These are phyloP conservation scores for Apiotrichum gracile DNA, from an alignment of 1,284 basidiomycete genomes.

Conservation along the genomic window DNA sequence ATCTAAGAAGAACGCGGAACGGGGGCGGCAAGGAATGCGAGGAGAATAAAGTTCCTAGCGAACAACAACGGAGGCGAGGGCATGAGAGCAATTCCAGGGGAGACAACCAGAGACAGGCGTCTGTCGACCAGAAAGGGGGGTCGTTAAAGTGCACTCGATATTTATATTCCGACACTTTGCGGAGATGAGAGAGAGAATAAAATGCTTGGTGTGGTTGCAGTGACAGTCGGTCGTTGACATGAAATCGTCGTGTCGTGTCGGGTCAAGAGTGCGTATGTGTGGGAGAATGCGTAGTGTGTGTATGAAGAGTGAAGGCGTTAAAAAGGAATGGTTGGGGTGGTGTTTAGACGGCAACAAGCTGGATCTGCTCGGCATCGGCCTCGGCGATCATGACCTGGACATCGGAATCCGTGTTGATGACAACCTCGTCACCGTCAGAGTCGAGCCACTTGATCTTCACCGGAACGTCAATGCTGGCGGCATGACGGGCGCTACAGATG, in stretches of 20 bases:
- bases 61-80: slow-evolving; percentile 4
- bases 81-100: slow-evolving; percentile 1
- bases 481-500: slow-evolving; percentile 69
- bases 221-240: no score
- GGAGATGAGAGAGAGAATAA: no score
- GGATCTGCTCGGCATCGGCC: slow-evolving; percentile 14
- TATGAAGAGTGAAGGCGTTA: no score
- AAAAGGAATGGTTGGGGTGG: background rate
- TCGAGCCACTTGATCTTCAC: slow-evolving; percentile 42
- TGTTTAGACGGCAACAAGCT: slow-evolving; percentile 13
- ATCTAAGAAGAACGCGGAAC: background rate
- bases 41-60: background rate
- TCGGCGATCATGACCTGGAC: slow-evolving; percentile 42
- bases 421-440: slow-evolving; percentile 39
- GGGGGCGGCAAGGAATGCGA: no score
- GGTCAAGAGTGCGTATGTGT: no score
- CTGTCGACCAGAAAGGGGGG: no score
- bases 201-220: no score
- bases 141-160: no score
- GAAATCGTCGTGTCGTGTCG: no score
- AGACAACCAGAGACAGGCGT: background rate
- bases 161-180: no score
- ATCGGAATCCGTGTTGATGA: slow-evolving; percentile 38
- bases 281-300: no score
- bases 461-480: slow-evolving; percentile 66